Base-by-base conservation (phyloP, 768 basidiomycete species). In the Amanita phalloides region DNA sequence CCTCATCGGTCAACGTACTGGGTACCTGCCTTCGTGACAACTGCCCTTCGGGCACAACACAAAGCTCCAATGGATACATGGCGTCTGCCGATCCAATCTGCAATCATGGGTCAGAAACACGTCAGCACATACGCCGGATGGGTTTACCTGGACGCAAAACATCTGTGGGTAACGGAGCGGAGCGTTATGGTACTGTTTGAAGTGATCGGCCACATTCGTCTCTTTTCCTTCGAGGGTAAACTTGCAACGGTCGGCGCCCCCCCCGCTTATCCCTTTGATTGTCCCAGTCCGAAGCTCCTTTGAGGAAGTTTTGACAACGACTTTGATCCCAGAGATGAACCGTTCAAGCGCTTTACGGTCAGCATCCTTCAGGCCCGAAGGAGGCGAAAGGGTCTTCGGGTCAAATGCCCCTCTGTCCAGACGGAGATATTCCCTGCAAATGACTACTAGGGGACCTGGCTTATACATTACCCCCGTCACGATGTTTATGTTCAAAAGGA, bases 401-500 rank as follows among this genome's bases (percentile, higher is more conserved):
- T 39, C 49, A n/a, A 32, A 26, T 0, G 60, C 58, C 25, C 55
- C 38, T 32, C 4, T 32, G 9, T 32, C 10, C 14, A 60, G 60
- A 17, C 61, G 57, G 13, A 86, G 59, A 59, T 76, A 77, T 4
- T 80, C 79, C 3, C 82, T 62, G 53, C 81, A 81, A 0, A 89
- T 64, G 2, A 69, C 62, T 48, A 85, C 64, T 2, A 90, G 69
- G 0, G 71, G 61, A 0, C 89, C 88, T 0, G 75, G 66, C 57
- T 77, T 78, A 60, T 82, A 89, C 82, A 90, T 86, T 17, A 80
- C 74, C 0, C 82, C 87, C 0, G 86, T 85, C 0, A 81, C 78
- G 45, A 88, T 84, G 54, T 90, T 89, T 55, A 90, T 72, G 54
- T 90, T 90, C 57, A 90, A 69, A 25, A 88, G 62, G 59, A 90